Evolutionary conservation across 176 grass and related monocot genomes (phyloP).

Genomic region (Canna indica): DNA sequence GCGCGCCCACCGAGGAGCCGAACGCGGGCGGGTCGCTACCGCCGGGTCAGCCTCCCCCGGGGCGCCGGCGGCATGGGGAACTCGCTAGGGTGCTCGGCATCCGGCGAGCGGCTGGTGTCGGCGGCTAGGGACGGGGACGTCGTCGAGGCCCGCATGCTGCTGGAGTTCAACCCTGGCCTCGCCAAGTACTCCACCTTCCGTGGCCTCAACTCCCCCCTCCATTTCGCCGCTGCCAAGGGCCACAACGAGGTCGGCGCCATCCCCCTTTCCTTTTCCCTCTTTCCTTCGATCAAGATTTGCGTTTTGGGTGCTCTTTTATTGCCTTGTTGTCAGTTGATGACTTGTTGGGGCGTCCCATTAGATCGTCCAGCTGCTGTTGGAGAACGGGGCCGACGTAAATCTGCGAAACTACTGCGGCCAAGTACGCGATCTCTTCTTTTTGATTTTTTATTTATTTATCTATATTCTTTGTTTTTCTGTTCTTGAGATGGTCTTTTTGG

Average conservation of each 20-base stretch:
- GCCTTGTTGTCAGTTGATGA: slow-evolving; percentile 10
- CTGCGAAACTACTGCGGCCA: slow-evolving; percentile 96
- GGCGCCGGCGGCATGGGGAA: slow-evolving; percentile 55
- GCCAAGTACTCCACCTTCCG: slow-evolving; percentile 95
- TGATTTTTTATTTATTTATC: not conserved
- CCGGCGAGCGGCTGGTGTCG: slow-evolving; percentile 91
- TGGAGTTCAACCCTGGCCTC: slow-evolving; percentile 77
- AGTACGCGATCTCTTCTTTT: slow-evolving; percentile 23
- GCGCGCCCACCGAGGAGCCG: not conserved
- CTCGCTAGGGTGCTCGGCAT: slow-evolving; percentile 92
- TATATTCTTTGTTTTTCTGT: not conserved
- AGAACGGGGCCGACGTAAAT: slow-evolving; percentile 88
- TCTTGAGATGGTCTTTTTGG: not conserved
- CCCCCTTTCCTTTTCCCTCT: not conserved
- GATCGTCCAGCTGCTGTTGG: slow-evolving; percentile 84
- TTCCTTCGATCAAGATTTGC: not conserved
- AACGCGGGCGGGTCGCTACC: not conserved
- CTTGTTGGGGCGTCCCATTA: slow-evolving; percentile 20
- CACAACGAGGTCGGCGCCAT: slow-evolving; percentile 61
- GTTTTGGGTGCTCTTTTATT: slow-evolving; percentile 3
- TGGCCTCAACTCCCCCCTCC: slow-evolving; percentile 88
- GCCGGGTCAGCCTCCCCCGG: not conserved
- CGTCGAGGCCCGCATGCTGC: slow-evolving; percentile 85
- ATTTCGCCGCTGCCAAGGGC: slow-evolving; percentile 93
- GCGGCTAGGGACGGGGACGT: slow-evolving; percentile 90